These are phyloP conservation scores for Dorcoceras hygrometricum DNA, from an alignment of 257 asterid species.

Conservation along the genomic window DNA sequence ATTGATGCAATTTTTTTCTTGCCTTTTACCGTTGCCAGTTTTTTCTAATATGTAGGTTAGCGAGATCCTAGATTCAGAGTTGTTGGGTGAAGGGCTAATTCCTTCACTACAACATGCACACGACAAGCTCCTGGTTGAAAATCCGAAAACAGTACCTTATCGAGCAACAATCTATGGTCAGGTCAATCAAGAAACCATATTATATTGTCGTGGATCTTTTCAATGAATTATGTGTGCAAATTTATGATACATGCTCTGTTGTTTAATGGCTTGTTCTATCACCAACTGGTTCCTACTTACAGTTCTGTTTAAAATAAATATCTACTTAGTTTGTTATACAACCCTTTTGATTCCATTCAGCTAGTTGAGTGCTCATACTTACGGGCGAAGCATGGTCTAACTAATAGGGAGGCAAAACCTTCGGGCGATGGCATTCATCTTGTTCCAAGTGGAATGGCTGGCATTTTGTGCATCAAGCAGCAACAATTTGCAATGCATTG, in stretches of 20 bases:
- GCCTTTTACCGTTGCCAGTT: not conserved
- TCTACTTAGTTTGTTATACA: not conserved
- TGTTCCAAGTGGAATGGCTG: constrained; percentile 56
- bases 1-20: not conserved
- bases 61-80: constrained; percentile 91
- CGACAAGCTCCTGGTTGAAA: constrained; percentile 73
- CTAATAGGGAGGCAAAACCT: constrained; percentile 53
- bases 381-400: constrained; percentile 66
- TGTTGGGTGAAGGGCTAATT: constrained; percentile 93
- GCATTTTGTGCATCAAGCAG: constrained; percentile 45
- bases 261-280: not conserved
- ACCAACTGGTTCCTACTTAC: not conserved
- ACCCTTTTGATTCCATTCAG: constrained; percentile 39
- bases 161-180: constrained; percentile 81
- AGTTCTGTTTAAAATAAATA: not conserved
- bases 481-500: constrained; percentile 88
- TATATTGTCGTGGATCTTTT: not conserved
- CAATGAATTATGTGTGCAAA: constrained; percentile 7
- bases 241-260: not conserved
- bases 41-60: constrained; percentile 60
- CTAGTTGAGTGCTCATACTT: constrained; percentile 74
- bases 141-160: constrained; percentile 83
- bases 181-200: constrained; percentile 39
- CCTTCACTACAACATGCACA: constrained; percentile 98
- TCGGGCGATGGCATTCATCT: constrained; percentile 70